phyloP scores from a whole-genome alignment of 306 rosid genomes.

The Rosa lucieae region DNA sequence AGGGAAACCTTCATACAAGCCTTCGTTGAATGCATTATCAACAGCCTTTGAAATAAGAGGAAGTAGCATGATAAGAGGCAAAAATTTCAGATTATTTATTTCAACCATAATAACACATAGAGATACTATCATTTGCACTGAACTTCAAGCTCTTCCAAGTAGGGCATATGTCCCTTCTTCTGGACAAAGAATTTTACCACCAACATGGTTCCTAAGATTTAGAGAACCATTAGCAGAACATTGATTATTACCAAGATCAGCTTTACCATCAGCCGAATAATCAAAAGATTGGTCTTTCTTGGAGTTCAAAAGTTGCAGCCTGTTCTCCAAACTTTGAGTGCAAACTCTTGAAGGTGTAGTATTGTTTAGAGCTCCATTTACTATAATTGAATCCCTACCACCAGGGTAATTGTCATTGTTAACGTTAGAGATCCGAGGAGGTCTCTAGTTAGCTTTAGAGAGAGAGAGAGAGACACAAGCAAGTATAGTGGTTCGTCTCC shows the following conservation, averaged over 20 bases:
- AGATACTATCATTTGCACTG: constrained; percentile 97
- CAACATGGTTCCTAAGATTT: constrained; percentile 32
- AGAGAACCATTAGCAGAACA: constrained; percentile 26
- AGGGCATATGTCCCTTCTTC: too few relatives aligned
- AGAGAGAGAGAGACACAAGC: too few relatives aligned
- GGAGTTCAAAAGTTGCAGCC: constrained; percentile 43
- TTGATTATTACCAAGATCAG: constrained; percentile 41
- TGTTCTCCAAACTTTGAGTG: constrained; percentile 38
- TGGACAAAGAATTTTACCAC: constrained; percentile 26
- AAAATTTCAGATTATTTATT: constrained; percentile 76
- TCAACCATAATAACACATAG: constrained; percentile 93
- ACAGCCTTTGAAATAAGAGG: constrained; percentile 97
- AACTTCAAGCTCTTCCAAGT: constrained; percentile 93
- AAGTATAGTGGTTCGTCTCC: too few relatives aligned
- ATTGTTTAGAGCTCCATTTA: constrained; percentile 42
- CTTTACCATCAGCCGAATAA: constrained; percentile 67
- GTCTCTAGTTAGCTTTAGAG: too few relatives aligned
- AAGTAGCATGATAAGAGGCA: constrained; percentile 92
- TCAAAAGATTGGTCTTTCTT: constrained; percentile 68
- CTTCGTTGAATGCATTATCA: constrained; percentile 69
- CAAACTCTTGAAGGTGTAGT: constrained; percentile 44
- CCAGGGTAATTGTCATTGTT: constrained; percentile 29
- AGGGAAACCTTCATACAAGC: constrained; percentile 59
- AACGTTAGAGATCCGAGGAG: too few relatives aligned
- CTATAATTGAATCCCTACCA: constrained; percentile 39